Evolutionary conservation across 371 early-diverging fungal species (phyloP).

Genomic region (Lichtheimia corymbifera): DNA sequence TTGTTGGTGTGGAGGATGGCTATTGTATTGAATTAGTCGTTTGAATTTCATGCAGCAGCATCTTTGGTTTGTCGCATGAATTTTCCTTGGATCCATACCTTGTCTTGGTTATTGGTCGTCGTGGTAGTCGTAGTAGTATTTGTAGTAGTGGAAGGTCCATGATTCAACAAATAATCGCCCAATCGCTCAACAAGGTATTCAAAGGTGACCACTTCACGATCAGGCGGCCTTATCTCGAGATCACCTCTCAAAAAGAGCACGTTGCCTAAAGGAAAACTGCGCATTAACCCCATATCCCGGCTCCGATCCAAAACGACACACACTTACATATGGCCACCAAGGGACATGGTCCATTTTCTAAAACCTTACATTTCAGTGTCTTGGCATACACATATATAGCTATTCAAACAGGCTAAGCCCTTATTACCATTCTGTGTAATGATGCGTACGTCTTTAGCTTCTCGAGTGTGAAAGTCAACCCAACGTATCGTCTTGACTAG

Average conservation of each 20-base stretch:
- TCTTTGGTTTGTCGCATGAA: no score
- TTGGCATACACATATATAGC: no score
- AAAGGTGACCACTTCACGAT: constrained; percentile 61
- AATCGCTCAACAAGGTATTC: constrained; percentile 73
- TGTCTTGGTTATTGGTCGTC: background rate
- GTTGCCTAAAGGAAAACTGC: constrained; percentile 49
- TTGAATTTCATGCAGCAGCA: background rate
- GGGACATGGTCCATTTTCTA: constrained; percentile 92
- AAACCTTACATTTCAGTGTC: background rate
- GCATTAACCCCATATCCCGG: background rate
- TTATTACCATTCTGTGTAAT: constrained; percentile 80
- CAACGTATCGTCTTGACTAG: constrained; percentile 70
- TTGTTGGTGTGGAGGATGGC: background rate
- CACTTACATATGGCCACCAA: constrained; percentile 72
- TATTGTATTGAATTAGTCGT: background rate
- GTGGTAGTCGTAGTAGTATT: background rate
- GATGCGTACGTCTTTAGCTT: constrained; percentile 55
- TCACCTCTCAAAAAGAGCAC: constrained; percentile 78
- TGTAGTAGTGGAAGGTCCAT: constrained; percentile 24
- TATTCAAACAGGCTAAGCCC: background rate
- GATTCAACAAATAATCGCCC: constrained; percentile 68
- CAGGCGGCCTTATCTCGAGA: constrained; percentile 60
- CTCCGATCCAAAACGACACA: background rate
- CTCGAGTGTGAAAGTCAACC: constrained; percentile 43
- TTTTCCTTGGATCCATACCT: background rate